Evolutionary conservation across 2,329 filamentous ascomycete genomes (phyloP).

Genomic region (Magnaporthales sp.): DNA sequence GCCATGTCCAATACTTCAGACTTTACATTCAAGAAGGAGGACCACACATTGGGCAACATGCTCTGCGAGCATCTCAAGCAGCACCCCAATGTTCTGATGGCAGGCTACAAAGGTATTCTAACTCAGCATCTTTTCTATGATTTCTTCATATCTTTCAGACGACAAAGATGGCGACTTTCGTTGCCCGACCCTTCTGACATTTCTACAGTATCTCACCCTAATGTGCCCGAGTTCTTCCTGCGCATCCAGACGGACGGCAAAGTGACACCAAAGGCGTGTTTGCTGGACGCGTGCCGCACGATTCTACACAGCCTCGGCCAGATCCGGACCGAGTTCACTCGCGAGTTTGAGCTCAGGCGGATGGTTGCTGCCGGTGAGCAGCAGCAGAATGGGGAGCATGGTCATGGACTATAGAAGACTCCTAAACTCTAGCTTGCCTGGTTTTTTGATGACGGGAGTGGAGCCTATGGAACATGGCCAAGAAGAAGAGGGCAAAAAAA

Average conservation of each 20-base stretch:
- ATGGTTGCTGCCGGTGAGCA: constrained; percentile 64
- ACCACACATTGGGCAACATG: constrained; percentile 90
- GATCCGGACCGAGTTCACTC: constrained; percentile 80
- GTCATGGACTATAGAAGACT: background rate
- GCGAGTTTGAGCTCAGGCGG: constrained; percentile 82
- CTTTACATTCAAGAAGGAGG: constrained; percentile 93
- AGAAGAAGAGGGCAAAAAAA: background rate
- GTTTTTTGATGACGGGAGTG: background rate
- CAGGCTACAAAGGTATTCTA: constrained; percentile 77
- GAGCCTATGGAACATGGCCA: background rate
- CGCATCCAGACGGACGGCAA: constrained; percentile 88
- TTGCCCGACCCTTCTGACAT: background rate
- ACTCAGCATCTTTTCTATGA: background rate
- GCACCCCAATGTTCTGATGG: constrained; percentile 76
- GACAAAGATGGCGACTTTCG: background rate
- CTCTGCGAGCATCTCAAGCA: constrained; percentile 78
- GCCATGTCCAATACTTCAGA: constrained; percentile 91
- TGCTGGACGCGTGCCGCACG: constrained; percentile 72
- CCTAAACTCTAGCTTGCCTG: background rate
- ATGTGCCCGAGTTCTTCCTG: constrained; percentile 55
- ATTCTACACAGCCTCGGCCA: constrained; percentile 74
- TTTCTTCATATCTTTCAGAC: background rate
- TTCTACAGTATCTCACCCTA: constrained; percentile 46
- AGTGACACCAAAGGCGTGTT: constrained; percentile 80
- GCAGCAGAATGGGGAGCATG: constrained; percentile 26